These are phyloP conservation scores for Ascochyta clinopodiicola DNA, from an alignment of 2,329 filamentous ascomycete genomes.

Conservation along the genomic window DNA sequence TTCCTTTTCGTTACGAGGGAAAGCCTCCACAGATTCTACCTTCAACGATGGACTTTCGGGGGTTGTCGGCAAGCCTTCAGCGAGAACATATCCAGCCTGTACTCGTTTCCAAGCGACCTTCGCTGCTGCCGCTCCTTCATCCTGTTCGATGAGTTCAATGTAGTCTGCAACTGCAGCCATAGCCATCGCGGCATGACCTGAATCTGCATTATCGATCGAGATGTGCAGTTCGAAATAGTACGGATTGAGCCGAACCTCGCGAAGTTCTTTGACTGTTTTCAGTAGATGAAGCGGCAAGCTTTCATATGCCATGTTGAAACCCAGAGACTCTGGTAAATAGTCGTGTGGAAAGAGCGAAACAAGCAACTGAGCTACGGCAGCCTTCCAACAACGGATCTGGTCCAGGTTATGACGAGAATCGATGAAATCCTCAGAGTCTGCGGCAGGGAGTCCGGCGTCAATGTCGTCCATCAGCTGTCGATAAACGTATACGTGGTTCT, in stretches of 20 bases:
- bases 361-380: constrained; percentile 54
- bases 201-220: constrained; percentile 58
- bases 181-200: constrained; percentile 59
- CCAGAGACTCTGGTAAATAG: constrained; percentile 59
- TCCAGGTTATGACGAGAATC: constrained; percentile 31
- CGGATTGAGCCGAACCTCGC: constrained; percentile 52
- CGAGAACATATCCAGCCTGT: constrained; percentile 53
- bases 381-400: constrained; percentile 50
- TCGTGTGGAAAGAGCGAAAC: constrained; percentile 58
- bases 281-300: constrained; percentile 50
- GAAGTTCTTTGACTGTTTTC: constrained; percentile 52
- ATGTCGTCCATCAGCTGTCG: constrained; percentile 42
- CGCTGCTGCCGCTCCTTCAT: constrained; percentile 38
- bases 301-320: constrained; percentile 61
- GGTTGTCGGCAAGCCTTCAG: constrained; percentile 33
- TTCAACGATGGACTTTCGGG: constrained; percentile 28
- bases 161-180: constrained; percentile 48
- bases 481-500: constrained; percentile 55
- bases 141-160: constrained; percentile 39
- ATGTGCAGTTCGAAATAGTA: constrained; percentile 61
- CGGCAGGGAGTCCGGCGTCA: constrained; percentile 41
- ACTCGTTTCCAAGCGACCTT: constrained; percentile 51
- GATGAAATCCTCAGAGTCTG: constrained; percentile 40
- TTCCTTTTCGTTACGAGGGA: constrained; percentile 21
- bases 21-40: constrained; percentile 3